These are phyloP conservation scores for Thelonectria discophora DNA, from an alignment of 2,329 filamentous ascomycete species.

Conservation along the genomic window DNA sequence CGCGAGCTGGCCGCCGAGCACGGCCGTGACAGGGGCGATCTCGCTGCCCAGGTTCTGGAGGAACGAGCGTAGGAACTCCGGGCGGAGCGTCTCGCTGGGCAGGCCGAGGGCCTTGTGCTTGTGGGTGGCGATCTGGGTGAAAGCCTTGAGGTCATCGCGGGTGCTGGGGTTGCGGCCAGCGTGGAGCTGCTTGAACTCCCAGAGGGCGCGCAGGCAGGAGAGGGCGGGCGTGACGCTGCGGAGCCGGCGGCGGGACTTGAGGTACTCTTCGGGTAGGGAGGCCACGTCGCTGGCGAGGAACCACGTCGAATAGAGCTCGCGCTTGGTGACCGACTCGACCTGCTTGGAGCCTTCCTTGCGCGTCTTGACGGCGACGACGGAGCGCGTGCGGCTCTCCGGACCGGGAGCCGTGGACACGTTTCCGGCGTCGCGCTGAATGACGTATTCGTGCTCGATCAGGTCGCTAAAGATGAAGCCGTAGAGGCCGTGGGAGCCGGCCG, in stretches of 20 bases:
- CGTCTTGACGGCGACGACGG: conserved; percentile 74
- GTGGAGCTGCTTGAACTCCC: conserved; percentile 75
- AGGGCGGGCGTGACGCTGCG: conserved; percentile 84
- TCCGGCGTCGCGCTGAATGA: conserved; percentile 83
- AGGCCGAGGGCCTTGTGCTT: conserved; percentile 80
- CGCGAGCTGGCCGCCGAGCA: conserved; percentile 87
- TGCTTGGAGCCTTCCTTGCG: conserved; percentile 74
- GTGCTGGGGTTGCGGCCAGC: conserved; percentile 63
- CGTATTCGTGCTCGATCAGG: conserved; percentile 87
- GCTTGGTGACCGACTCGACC: conserved; percentile 89
- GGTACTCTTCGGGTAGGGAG: conserved; percentile 73
- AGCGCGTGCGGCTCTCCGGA: conserved; percentile 80
- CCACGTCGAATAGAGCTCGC: conserved; percentile 89
- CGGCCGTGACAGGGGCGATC: conserved; percentile 85
- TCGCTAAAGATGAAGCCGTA: conserved; percentile 97
- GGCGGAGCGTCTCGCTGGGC: conserved; percentile 71
- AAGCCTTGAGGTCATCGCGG: conserved; percentile 74
- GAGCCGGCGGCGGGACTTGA: conserved; percentile 71
- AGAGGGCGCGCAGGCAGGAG: conserved; percentile 86
- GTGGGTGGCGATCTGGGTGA: conserved; percentile 79
- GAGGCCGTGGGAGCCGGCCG: conserved; percentile 84
- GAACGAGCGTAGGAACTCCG: conserved; percentile 83
- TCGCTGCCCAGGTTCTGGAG: conserved; percentile 87
- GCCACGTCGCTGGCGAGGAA: conserved; percentile 83
- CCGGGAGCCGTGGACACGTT: conserved; percentile 72